Evolutionary conservation across 106 monocot genomes (phyloP), one percentile per base, ranked within the genome.

Genomic region (Iris macrosiphon): DNA sequence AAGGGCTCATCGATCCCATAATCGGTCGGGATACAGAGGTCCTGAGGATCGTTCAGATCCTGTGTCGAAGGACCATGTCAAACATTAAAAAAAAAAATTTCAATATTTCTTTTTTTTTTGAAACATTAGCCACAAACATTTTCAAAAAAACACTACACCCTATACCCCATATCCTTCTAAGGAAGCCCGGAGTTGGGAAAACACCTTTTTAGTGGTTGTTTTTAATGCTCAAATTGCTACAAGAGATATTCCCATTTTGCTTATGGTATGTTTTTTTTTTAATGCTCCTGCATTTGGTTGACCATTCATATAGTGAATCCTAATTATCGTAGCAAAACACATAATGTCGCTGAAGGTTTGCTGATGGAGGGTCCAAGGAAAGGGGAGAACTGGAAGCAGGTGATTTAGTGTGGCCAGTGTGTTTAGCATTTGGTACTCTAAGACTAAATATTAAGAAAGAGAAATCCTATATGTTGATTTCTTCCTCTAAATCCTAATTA

Each of bases 361-460:
- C 61, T 96, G 21, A 86, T 96, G 74, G 96, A 89, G 2, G 96
- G 96, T 66, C 77, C 96, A 60, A 96, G 45, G 96, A 96, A 60
- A 86, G 96, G 57, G 96, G 96, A 40, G 96, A 96, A 69, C 52
- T 96, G 14, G 96, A 96, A 75, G 52, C 83, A 80, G 95, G 95
- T 57, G 22, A 20, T 19, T 39, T n/a, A n/a, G n/a, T n/a, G 31
- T 3, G n/a, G n/a, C 14, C 54, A 26, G 16, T 40, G 24, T 38
- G 22, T 15, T 35, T 39, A 20, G 17, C 7, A 39, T 57, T 57
- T 24, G 17, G 38, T 13, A 14, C 17, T 14, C 35, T 38, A 10
- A 57, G 14, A n/a, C n/a, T n/a, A n/a, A n/a, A n/a, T n/a, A n/a
- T n/a, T n/a, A n/a, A n/a, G n/a, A n/a, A n/a, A n/a, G n/a, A n/a